A percentile compares a stretch with the other conserved stretches of the same genome.
Conservation (phyloP, 2,329 filamentous ascomycete genomes). For the Didymellaceae sp. region DNA sequence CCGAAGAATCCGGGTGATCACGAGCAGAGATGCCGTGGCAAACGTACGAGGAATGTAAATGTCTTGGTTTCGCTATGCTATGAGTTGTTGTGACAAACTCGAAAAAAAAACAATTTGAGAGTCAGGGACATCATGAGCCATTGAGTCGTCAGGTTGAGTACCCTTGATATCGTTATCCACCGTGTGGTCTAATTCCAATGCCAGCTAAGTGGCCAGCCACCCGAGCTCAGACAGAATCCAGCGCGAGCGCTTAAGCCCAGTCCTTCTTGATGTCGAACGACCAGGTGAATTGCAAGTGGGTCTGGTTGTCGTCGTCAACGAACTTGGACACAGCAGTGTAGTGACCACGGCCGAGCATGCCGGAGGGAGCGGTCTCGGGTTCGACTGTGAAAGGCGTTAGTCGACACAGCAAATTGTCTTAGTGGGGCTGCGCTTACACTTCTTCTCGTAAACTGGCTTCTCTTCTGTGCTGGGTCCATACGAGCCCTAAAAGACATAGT, state of each 20-base stretch:
- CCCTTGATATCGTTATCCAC: slow-evolving; percentile 25
- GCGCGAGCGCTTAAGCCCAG: slow-evolving; percentile 65
- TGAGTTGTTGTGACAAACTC: slow-evolving; percentile 15
- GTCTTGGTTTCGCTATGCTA: slow-evolving; percentile 21
- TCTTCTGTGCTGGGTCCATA: slow-evolving; percentile 92
- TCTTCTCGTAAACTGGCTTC: slow-evolving; percentile 85
- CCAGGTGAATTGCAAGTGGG: slow-evolving; percentile 93
- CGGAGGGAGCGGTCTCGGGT: slow-evolving; percentile 88
- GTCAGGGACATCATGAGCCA: slow-evolving; percentile 35
- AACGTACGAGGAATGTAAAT: slow-evolving; percentile 7
- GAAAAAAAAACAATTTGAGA: slow-evolving; percentile 18
- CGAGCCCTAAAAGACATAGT: slow-evolving; percentile 70
- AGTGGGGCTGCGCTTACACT: slow-evolving; percentile 67
- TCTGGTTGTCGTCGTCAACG: slow-evolving; percentile 91
- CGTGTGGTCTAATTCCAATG: slow-evolving; percentile 18
- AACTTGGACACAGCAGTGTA: slow-evolving; percentile 92
- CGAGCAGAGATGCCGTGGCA: neutral
- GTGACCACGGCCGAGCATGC: slow-evolving; percentile 87
- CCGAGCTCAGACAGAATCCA: slow-evolving; percentile 2
- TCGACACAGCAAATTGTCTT: neutral
- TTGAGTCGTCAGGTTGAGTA: slow-evolving; percentile 33
- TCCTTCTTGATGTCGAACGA: slow-evolving; percentile 96
- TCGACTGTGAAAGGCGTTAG: slow-evolving; percentile 66
- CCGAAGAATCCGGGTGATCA: slow-evolving; percentile 17
- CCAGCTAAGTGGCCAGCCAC: slow-evolving; percentile 19